These are phyloP conservation scores for Fusarium sp. DNA, from an alignment of 2,329 filamentous ascomycete species.

Conservation along the genomic window DNA sequence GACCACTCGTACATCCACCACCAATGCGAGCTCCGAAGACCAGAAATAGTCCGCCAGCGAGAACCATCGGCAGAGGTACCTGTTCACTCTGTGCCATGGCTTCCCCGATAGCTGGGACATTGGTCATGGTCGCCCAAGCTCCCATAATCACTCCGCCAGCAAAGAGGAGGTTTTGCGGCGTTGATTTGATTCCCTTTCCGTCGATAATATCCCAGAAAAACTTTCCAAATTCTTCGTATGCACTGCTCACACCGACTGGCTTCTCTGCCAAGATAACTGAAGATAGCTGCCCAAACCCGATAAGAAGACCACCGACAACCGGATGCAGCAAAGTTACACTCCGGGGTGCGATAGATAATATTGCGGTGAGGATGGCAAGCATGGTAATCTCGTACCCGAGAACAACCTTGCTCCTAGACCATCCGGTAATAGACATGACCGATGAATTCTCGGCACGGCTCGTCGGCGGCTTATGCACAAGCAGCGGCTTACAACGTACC, in stretches of 20 bases:
- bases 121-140: slow-evolving; percentile 1
- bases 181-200: background rate
- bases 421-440: slow-evolving; percentile 1
- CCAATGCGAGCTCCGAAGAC: slow-evolving; percentile 8
- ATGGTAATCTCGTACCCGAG: slow-evolving; percentile 2
- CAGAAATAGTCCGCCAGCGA: background rate
- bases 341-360: slow-evolving; percentile 1
- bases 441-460: slow-evolving; percentile 3
- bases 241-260: slow-evolving; percentile 8
- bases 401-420: slow-evolving; percentile 7
- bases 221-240: slow-evolving; percentile 9
- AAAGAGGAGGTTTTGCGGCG: slow-evolving; percentile 7
- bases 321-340: slow-evolving; percentile 9
- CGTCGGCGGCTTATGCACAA: background rate
- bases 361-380: background rate
- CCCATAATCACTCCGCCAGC: background rate
- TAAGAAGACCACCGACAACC: slow-evolving; percentile 17
- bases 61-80: background rate
- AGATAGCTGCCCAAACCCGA: background rate
- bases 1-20: slow-evolving; percentile 20
- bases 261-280: slow-evolving; percentile 5
- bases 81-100: background rate
- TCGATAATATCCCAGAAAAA: background rate
- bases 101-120: slow-evolving; percentile 1
- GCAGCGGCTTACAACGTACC: background rate